Evolutionary conservation across 2,329 filamentous ascomycete genomes (phyloP).

Genomic region (Aspergillus felis): DNA sequence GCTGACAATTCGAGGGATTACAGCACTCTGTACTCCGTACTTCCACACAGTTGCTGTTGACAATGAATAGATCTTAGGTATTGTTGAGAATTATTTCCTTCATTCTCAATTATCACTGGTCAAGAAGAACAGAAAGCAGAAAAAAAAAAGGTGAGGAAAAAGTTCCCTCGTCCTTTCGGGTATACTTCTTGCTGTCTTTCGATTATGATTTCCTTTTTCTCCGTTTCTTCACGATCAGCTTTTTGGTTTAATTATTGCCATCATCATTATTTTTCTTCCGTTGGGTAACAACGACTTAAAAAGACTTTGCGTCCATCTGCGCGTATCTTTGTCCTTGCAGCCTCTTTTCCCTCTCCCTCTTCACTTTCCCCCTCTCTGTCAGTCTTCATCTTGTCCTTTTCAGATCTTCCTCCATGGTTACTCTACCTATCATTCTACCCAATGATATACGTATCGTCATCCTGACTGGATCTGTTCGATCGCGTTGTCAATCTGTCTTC

Average conservation of each 20-base stretch:
- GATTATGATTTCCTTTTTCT: background rate
- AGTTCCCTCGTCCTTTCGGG: background rate
- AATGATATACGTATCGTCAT: background rate
- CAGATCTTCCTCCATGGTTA: background rate
- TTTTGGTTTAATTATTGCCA: background rate
- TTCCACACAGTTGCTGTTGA: background rate
- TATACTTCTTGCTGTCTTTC: background rate
- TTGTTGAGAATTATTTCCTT: background rate
- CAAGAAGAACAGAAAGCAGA: background rate
- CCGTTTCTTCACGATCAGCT: constrained; percentile 9
- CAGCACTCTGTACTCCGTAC: background rate
- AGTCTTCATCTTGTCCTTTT: background rate
- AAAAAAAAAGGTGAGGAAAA: background rate
- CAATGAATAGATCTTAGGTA: background rate
- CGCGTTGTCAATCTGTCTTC: background rate
- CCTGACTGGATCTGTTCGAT: background rate
- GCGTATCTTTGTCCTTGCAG: constrained; percentile 10
- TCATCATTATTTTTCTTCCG: background rate
- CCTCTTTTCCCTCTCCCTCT: background rate
- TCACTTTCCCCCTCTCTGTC: background rate
- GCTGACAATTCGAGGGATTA: background rate
- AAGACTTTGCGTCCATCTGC: constrained; percentile 8
- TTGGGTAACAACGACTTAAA: constrained; percentile 12
- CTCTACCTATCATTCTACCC: background rate
- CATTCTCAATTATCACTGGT: background rate